Conservation (phyloP, 2,329 filamentous ascomycete species). For the Penicillium sp. region DNA sequence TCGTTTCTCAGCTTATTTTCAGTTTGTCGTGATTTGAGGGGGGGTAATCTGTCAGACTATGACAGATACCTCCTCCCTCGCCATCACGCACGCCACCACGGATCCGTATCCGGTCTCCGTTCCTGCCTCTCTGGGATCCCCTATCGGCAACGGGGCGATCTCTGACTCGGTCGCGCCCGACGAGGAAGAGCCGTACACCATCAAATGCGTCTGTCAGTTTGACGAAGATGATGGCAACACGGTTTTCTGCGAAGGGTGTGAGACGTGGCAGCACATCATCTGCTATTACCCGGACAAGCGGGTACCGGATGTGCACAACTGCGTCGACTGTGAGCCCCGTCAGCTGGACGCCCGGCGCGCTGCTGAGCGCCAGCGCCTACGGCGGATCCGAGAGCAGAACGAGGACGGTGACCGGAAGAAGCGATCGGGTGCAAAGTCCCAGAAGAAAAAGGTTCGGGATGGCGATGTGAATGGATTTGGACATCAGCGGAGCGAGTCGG, state of each 20-base stretch:
- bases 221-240: constrained; percentile 96
- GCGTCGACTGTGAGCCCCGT: constrained; percentile 83
- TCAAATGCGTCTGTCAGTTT: constrained; percentile 96
- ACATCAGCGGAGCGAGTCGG: constrained; percentile 59
- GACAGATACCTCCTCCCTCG: constrained; percentile 55
- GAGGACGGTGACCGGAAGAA: constrained; percentile 71
- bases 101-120: constrained; percentile 50
- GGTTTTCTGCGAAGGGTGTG: constrained; percentile 92
- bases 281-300: constrained; percentile 86
- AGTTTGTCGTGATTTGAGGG: constrained; percentile 38
- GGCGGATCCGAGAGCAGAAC: constrained; percentile 60
- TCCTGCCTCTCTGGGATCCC: constrained; percentile 45
- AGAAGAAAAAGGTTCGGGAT: constrained; percentile 86
- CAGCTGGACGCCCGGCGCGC: constrained; percentile 73
- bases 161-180: constrained; percentile 45
- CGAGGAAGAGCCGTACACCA: constrained; percentile 68
- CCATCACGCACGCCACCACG: constrained; percentile 52
- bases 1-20: constrained; percentile 18
- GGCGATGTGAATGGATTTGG: constrained; percentile 52
- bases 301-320: constrained; percentile 79
- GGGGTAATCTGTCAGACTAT: constrained; percentile 55
- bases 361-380: constrained; percentile 69
- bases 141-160: constrained; percentile 44
- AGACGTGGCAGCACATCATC: constrained; percentile 97
- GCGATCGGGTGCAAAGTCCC: constrained; percentile 73